These are phyloP conservation scores for Suhomyces vadensis DNA, from an alignment of 805 yeast species.

Conservation along the genomic window DNA sequence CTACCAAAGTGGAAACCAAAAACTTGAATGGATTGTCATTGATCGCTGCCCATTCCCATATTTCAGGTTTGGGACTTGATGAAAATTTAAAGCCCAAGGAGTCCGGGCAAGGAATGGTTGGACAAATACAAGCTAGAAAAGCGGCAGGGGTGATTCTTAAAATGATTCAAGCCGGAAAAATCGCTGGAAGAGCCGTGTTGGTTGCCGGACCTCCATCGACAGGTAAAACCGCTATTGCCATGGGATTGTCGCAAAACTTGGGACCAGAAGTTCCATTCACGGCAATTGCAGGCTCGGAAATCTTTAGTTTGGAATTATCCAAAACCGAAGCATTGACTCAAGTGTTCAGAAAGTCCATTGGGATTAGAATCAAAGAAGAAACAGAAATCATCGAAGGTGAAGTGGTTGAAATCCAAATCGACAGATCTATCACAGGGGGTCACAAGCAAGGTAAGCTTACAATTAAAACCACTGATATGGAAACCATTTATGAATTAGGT, in stretches of 20 bases:
- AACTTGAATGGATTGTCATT: slow-evolving; percentile 56
- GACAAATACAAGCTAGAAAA: slow-evolving; percentile 89
- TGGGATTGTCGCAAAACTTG: slow-evolving; percentile 80
- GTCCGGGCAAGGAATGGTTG: slow-evolving; percentile 91
- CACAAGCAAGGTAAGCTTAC: slow-evolving; percentile 98
- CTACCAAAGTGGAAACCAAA: slow-evolving; percentile 34
- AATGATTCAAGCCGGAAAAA: slow-evolving; percentile 90
- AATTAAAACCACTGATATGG: slow-evolving; percentile 97
- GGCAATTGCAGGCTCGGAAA: slow-evolving; percentile 91
- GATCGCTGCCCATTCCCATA: slow-evolving; percentile 98
- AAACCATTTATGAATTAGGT: slow-evolving; percentile 94
- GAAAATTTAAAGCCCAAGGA: slow-evolving; percentile 83
- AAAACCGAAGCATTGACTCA: slow-evolving; percentile 97
- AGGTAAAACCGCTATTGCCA: slow-evolving; percentile 97
- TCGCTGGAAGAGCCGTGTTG: slow-evolving; percentile 94
- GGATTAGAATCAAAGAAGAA: slow-evolving; percentile 92
- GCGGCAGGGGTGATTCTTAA: slow-evolving; percentile 94
- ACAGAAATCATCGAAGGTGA: slow-evolving; percentile 98
- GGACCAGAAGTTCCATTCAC: slow-evolving; percentile 90
- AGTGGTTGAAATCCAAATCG: slow-evolving; percentile 95
- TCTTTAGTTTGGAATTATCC: slow-evolving; percentile 85
- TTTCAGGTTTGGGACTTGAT: slow-evolving; percentile 94
- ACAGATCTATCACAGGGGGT: slow-evolving; percentile 93
- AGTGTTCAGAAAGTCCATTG: slow-evolving; percentile 94
- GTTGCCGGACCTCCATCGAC: slow-evolving; percentile 99